Evolutionary conservation across 2,329 filamentous ascomycete species (phyloP).

Genomic region (Colletotrichum sp.): DNA sequence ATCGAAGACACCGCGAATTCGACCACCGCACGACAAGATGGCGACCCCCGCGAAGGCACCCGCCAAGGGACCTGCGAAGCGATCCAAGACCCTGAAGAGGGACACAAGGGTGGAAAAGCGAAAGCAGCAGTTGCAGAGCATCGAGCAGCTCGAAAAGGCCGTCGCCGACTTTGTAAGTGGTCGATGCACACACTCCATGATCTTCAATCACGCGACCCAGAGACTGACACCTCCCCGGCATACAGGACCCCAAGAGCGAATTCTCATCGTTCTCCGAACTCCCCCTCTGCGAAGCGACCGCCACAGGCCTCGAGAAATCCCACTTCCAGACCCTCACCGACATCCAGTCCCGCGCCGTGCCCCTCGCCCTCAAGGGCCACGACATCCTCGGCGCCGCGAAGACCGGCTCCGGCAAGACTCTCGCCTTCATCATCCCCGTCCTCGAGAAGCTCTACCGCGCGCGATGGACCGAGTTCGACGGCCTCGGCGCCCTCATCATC

Average conservation of each 20-base stretch:
- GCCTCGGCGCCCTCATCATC: slow-evolving; percentile 89
- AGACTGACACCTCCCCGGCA: slow-evolving; percentile 29
- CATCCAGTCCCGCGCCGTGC: slow-evolving; percentile 89
- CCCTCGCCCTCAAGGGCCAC: slow-evolving; percentile 79
- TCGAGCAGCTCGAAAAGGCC: slow-evolving; percentile 41
- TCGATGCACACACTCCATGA: neutral
- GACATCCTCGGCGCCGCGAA: slow-evolving; percentile 96
- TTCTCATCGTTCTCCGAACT: slow-evolving; percentile 80
- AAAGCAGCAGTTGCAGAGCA: slow-evolving; percentile 45
- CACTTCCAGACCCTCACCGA: slow-evolving; percentile 93
- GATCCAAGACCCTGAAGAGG: slow-evolving; percentile 39
- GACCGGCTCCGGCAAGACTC: slow-evolving; percentile 93
- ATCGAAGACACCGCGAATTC: neutral
- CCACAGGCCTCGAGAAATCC: slow-evolving; percentile 78
- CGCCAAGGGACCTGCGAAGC: slow-evolving; percentile 23
- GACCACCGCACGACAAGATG: slow-evolving; percentile 1
- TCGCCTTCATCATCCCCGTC: slow-evolving; percentile 90
- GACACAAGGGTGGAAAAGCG: slow-evolving; percentile 27
- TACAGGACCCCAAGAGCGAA: slow-evolving; percentile 64
- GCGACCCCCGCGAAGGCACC: slow-evolving; percentile 19
- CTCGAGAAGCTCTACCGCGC: slow-evolving; percentile 90
- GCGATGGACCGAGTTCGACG: slow-evolving; percentile 90
- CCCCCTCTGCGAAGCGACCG: slow-evolving; percentile 83
- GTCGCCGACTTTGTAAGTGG: slow-evolving; percentile 45
- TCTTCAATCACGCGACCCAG: neutral